These are phyloP conservation scores for Pisolithus orientalis DNA, from an alignment of 768 basidiomycete species.

Conservation along the genomic window DNA sequence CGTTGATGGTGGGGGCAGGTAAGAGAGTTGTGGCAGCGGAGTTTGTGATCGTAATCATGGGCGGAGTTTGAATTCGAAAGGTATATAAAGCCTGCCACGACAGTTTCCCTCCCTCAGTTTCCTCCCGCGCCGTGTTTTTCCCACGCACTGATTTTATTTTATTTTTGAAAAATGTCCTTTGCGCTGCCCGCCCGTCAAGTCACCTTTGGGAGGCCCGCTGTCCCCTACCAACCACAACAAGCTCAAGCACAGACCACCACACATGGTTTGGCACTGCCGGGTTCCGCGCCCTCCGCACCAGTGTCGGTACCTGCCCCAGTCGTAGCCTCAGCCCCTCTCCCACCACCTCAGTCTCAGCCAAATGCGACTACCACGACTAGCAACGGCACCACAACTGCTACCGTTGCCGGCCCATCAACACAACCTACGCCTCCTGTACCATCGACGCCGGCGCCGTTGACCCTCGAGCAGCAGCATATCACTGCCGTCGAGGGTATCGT, in stretches of 20 bases:
- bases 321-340: constrained; percentile 8
- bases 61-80: constrained; percentile 24
- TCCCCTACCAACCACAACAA: constrained; percentile 37
- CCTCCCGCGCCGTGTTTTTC: constrained; percentile 21
- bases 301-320: constrained; percentile 35
- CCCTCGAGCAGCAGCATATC: constrained; percentile 89
- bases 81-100: constrained; percentile 23
- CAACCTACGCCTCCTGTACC: constrained; percentile 48
- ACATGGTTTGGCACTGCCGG: constrained; percentile 54
- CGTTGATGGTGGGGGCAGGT: constrained; percentile 21
- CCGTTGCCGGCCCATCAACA: constrained; percentile 54
- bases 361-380: constrained; percentile 28
- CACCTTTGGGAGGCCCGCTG: constrained; percentile 64
- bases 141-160: constrained; percentile 15
- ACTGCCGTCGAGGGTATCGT: constrained; percentile 97
- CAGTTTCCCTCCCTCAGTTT: constrained; percentile 10
- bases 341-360: constrained; percentile 11
- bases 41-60: constrained; percentile 15
- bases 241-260: constrained; percentile 30
- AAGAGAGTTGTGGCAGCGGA: constrained; percentile 8
- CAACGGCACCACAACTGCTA: constrained; percentile 30
- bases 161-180: constrained; percentile 39
- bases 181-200: constrained; percentile 74
- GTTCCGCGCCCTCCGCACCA: constrained; percentile 3
- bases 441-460: constrained; percentile 66